Conservation (phyloP, 805 yeast species). For the Debaryomyces maramus region DNA sequence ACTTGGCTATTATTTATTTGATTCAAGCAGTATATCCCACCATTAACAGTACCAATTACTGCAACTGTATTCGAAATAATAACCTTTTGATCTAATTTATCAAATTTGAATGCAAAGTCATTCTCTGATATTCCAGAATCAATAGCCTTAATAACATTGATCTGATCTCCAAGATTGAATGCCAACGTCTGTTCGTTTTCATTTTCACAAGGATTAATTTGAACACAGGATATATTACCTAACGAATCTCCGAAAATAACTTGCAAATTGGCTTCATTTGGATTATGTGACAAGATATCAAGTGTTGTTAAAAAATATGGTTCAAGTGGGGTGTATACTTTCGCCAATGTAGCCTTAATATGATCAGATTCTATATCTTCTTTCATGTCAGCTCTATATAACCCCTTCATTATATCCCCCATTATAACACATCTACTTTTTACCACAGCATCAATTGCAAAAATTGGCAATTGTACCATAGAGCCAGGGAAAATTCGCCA, state of each 20-base stretch:
- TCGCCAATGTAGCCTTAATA: conserved; percentile 3
- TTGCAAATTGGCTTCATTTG: not conserved
- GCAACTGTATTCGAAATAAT: conserved; percentile 8
- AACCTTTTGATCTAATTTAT: not conserved
- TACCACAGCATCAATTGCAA: conserved; percentile 7
- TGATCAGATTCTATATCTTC: not conserved
- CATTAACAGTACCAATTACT: conserved; percentile 28
- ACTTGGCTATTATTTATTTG: conserved; percentile 9
- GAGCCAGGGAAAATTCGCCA: conserved; percentile 15
- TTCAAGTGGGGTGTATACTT: conserved; percentile 3
- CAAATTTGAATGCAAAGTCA: not conserved
- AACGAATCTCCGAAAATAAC: conserved; percentile 26
- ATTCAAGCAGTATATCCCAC: conserved; percentile 23
- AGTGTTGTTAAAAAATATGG: conserved; percentile 16
- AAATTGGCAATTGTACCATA: conserved; percentile 10
- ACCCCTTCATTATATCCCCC: conserved; percentile 21
- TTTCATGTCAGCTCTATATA: conserved; percentile 4
- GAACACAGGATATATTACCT: conserved; percentile 27
- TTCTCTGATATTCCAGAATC: not conserved
- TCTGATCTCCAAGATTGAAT: conserved; percentile 29
- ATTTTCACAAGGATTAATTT: conserved; percentile 3
- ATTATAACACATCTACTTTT: conserved; percentile 6
- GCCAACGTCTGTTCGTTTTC: conserved; percentile 12
- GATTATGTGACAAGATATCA: conserved; percentile 6
- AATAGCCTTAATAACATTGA: conserved; percentile 21